phyloP scores from a whole-genome alignment of 2,329 filamentous ascomycete species.

The Triangularia verruculosa region DNA sequence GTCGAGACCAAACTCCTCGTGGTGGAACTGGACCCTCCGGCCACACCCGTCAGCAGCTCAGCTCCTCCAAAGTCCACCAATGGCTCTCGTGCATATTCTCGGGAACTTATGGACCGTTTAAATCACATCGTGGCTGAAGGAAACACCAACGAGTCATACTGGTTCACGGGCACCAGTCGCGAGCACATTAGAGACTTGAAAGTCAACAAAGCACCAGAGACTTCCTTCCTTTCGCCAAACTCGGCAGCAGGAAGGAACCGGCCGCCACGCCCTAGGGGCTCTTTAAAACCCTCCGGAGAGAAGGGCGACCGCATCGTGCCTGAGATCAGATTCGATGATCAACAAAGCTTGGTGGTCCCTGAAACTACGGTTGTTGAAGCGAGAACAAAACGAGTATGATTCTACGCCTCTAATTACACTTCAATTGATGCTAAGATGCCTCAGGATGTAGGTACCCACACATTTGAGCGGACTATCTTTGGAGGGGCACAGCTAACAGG shows the following conservation, averaged over 20 bases:
- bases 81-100: neutral
- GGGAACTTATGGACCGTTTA: neutral
- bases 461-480: neutral
- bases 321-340: neutral
- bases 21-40: slow-evolving; percentile 2
- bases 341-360: neutral
- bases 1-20: slow-evolving; percentile 8
- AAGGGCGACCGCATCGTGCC: neutral
- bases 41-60: neutral
- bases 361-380: neutral
- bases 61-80: neutral
- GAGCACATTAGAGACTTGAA: neutral
- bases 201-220: neutral
- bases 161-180: neutral
- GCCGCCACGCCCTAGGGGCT: neutral
- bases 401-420: neutral
- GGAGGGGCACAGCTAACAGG: neutral
- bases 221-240: neutral
- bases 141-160: neutral
- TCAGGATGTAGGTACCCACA: neutral
- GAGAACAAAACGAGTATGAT: neutral
- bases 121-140: neutral
- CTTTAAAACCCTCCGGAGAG: neutral
- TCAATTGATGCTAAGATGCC: neutral
- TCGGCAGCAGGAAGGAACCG: neutral